Conservation (phyloP, 2,329 filamentous ascomycete species). For the Sclerotinia nivalis region DNA sequence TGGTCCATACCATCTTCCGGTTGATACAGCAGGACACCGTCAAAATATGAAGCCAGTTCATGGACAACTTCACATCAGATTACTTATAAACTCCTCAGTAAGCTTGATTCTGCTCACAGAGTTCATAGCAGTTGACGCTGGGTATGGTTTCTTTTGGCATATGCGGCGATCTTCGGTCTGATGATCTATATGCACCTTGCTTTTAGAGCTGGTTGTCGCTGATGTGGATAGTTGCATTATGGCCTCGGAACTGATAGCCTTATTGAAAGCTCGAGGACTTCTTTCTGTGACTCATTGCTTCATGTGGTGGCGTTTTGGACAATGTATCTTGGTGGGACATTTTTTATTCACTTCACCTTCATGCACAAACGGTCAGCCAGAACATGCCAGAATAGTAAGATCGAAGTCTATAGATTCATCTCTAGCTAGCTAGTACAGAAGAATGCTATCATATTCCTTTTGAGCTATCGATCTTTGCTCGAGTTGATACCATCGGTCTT, state of each 20-base stretch:
- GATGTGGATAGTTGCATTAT: not conserved
- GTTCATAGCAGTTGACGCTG: too few species aligned
- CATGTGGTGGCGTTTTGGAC: not conserved
- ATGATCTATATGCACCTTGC: not conserved
- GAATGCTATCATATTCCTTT: not conserved
- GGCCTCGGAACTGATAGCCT: not conserved
- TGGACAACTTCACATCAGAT: not conserved
- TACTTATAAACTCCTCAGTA: not conserved
- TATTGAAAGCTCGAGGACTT: not conserved
- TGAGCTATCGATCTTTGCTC: not conserved
- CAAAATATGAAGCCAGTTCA: not conserved
- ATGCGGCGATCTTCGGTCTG: not conserved
- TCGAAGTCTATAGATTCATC: not conserved
- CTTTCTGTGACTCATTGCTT: not conserved
- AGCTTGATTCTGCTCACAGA: not conserved
- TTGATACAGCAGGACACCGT: accelerated
- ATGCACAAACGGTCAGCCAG: not conserved
- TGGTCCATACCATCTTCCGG: accelerated
- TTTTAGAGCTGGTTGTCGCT: not conserved
- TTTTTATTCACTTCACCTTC: not conserved
- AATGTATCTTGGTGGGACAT: not conserved
- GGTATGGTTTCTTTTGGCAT: not conserved
- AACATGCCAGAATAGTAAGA: not conserved
- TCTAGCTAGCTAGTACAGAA: not conserved
- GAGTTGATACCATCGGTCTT: not conserved